phyloP scores from a whole-genome alignment of 345 rosid genomes.

The Euclidium syriacum region DNA sequence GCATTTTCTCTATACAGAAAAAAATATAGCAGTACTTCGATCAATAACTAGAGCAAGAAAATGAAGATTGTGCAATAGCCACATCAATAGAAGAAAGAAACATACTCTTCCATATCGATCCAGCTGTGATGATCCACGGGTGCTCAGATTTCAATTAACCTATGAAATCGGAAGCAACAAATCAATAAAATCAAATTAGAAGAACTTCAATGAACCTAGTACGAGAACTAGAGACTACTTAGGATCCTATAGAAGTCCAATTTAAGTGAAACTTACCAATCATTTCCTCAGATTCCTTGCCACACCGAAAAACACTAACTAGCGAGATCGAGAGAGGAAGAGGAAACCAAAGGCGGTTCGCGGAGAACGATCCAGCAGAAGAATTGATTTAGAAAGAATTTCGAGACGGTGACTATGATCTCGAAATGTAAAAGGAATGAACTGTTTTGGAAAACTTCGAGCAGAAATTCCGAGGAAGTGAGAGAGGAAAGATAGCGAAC shows the following conservation, averaged over 20 bases:
- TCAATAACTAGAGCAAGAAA: background rate
- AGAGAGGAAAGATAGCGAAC: background rate
- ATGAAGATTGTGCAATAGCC: background rate
- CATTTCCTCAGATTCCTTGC: conserved; percentile 2
- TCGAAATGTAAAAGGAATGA: conserved; percentile 7
- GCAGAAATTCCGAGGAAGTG: background rate
- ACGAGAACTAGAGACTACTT: background rate
- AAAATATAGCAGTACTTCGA: background rate
- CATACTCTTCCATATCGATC: conserved; percentile 34
- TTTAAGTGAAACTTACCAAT: background rate
- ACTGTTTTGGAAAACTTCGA: background rate
- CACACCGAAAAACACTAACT: background rate
- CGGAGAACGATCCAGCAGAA: background rate
- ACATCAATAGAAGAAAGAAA: background rate
- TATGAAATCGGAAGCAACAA: conserved; percentile 1
- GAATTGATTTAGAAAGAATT: background rate
- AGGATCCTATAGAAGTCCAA: background rate
- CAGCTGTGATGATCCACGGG: background rate
- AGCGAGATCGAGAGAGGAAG: conserved; percentile 24
- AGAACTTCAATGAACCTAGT: background rate
- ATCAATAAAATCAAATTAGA: background rate
- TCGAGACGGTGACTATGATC: background rate
- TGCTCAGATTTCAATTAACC: conserved; percentile 8
- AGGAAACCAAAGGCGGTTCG: background rate
- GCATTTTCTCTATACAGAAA: conserved; percentile 54